A percentile compares a stretch with the other conserved stretches of the same genome.
Conservation (phyloP, 202 grass and related monocot genomes). For the Dendrocalamus latiflorus region DNA sequence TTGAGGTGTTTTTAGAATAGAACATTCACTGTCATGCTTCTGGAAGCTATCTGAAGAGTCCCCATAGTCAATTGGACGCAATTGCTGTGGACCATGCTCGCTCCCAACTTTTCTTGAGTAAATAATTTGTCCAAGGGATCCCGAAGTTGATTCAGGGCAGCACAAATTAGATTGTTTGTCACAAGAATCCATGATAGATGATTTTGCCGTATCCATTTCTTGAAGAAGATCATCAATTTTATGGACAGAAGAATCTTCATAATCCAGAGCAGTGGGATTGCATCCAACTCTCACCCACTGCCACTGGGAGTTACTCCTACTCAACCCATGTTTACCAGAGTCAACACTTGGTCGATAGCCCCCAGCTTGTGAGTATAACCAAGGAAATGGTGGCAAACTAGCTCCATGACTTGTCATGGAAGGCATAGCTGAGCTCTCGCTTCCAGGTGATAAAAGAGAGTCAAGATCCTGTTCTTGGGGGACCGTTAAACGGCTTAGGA, state of each 20-base stretch:
- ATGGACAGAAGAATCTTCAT: slow-evolving; percentile 37
- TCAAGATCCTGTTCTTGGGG: slow-evolving; percentile 53
- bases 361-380: slow-evolving; percentile 60
- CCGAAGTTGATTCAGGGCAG: slow-evolving; percentile 45
- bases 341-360: slow-evolving; percentile 56
- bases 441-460: slow-evolving; percentile 48
- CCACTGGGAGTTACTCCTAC: slow-evolving; percentile 50
- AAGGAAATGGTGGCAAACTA: slow-evolving; percentile 82
- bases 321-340: slow-evolving; percentile 57
- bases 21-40: slow-evolving; percentile 39
- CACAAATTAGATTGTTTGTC: slow-evolving; percentile 37
- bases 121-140: slow-evolving; percentile 40
- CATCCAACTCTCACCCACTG: slow-evolving; percentile 74
- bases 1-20: slow-evolving; percentile 50
- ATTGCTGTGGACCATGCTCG: slow-evolving; percentile 27
- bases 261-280: slow-evolving; percentile 34
- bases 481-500: slow-evolving; percentile 63
- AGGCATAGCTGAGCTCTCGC: slow-evolving; percentile 31
- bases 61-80: slow-evolving; percentile 20
- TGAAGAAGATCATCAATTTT: slow-evolving; percentile 67
- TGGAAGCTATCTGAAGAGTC: slow-evolving; percentile 39
- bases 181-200: slow-evolving; percentile 44
- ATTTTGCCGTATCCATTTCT: slow-evolving; percentile 49
- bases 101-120: slow-evolving; percentile 33
- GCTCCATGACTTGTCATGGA: slow-evolving; percentile 43